A percentile compares a stretch with the other conserved stretches of the same genome.
phyloP scores from a whole-genome alignment of 371 early-diverging fungal genomes.

The Mortierella sp. region DNA sequence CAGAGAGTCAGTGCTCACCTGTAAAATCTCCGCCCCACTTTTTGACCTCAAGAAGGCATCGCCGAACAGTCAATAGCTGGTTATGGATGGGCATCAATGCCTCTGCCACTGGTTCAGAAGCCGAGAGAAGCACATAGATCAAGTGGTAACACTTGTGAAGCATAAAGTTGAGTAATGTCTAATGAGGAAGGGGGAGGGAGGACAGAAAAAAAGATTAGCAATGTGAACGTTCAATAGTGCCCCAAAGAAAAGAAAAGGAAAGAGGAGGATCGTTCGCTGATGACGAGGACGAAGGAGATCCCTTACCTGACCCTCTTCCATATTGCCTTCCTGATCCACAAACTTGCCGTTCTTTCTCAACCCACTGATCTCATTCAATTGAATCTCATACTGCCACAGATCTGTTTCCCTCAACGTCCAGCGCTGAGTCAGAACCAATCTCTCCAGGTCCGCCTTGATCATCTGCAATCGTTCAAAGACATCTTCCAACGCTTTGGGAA shows the following conservation, averaged over 20 bases:
- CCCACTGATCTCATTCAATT: slow-evolving; percentile 78
- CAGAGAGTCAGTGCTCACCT: too few relatives aligned
- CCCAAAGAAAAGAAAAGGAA: background rate
- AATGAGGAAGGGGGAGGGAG: slow-evolving; percentile 25
- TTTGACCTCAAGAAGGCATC: slow-evolving; percentile 83
- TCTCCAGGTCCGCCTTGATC: slow-evolving; percentile 79
- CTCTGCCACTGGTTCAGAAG: slow-evolving; percentile 89
- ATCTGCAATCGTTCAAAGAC: slow-evolving; percentile 79
- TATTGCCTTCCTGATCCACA: slow-evolving; percentile 70
- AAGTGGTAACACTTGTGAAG: slow-evolving; percentile 88
- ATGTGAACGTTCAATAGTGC: background rate
- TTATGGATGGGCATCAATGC: slow-evolving; percentile 86
- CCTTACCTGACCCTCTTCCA: slow-evolving; percentile 75
- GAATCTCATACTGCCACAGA: slow-evolving; percentile 83
- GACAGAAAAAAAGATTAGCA: background rate
- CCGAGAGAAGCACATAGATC: slow-evolving; percentile 84
- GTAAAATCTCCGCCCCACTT: slow-evolving; percentile 85
- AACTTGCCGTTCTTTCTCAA: slow-evolving; percentile 78
- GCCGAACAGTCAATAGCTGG: slow-evolving; percentile 84
- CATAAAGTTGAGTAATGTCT: slow-evolving; percentile 82
- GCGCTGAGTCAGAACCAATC: slow-evolving; percentile 77
- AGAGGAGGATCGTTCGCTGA: background rate
- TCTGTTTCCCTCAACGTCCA: slow-evolving; percentile 89
- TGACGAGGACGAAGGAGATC: background rate
- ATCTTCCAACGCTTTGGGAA: slow-evolving; percentile 71